phyloP scores from a whole-genome alignment of 257 asterid genomes.

The Forsythia suspensa region DNA sequence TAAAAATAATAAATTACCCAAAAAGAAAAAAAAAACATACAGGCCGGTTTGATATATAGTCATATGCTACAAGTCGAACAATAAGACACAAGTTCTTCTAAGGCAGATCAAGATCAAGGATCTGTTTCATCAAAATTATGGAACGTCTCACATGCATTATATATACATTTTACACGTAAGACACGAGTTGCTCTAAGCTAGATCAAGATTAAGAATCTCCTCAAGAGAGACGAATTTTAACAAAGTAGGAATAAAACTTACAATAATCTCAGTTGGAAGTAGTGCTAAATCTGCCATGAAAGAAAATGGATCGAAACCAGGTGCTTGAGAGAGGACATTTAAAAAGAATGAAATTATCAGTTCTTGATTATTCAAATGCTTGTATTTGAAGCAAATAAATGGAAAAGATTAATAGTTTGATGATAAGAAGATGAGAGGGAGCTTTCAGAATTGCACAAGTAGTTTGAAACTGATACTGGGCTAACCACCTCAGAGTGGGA shows the following conservation, averaged over 20 bases:
- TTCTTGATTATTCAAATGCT: conserved; percentile 16
- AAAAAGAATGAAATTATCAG: neutral
- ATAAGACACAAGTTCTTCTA: too few relatives aligned
- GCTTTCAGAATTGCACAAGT: conserved; percentile 36
- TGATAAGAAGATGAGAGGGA: conserved; percentile 40
- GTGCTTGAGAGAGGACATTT: conserved; percentile 21
- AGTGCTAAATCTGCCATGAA: conserved; percentile 35
- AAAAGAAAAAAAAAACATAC: too few relatives aligned
- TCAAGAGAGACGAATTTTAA: neutral
- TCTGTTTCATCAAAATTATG: too few relatives aligned
- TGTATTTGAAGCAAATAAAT: conserved; percentile 46
- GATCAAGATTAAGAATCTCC: too few relatives aligned
- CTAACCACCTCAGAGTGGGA: conserved; percentile 35
- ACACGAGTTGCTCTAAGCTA: too few relatives aligned
- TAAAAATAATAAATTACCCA: too few relatives aligned
- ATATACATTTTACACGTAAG: too few relatives aligned
- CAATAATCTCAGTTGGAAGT: conserved; percentile 30
- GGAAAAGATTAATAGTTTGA: conserved; percentile 21
- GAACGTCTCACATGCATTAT: too few relatives aligned
- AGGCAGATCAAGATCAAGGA: too few relatives aligned
- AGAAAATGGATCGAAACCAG: conserved; percentile 24
- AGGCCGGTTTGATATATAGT: too few relatives aligned
- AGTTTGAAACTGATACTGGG: conserved; percentile 9
- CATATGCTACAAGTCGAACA: too few relatives aligned
- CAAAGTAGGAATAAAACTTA: conserved; percentile 24